Conservation (phyloP, 176 grass and related monocot genomes). For the Ampelocalamus luodianensis region DNA sequence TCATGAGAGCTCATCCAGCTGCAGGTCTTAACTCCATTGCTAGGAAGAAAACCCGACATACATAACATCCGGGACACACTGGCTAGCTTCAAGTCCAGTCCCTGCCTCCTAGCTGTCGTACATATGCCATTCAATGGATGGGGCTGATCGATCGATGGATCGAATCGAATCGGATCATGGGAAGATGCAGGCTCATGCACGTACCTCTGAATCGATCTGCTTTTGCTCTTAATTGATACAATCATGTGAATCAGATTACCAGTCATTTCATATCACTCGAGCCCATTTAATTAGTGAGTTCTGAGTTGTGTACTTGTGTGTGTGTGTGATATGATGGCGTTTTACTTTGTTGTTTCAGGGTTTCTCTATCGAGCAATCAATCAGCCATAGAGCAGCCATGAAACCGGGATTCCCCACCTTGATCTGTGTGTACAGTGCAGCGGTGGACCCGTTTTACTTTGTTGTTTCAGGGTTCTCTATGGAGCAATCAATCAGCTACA, state of each 20-base stretch:
- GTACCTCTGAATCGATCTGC: background rate
- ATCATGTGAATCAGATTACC: background rate
- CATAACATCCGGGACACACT: too few relatives aligned
- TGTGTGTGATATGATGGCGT: background rate
- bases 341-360: background rate
- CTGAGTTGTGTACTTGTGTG: background rate
- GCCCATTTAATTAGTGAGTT: background rate
- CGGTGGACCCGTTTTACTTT: too few relatives aligned
- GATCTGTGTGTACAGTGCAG: too few relatives aligned
- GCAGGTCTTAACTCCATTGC: too few relatives aligned
- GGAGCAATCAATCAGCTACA: too few relatives aligned
- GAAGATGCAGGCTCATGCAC: background rate
- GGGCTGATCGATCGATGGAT: background rate
- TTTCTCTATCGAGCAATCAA: background rate
- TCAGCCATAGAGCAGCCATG: background rate
- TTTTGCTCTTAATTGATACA: background rate
- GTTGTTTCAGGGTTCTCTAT: too few relatives aligned
- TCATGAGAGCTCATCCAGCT: too few relatives aligned
- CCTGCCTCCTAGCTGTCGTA: background rate
- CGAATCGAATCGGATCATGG: background rate
- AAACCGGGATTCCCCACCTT: background rate
- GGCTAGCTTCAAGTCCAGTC: background rate
- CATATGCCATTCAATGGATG: background rate
- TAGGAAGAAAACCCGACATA: too few relatives aligned
- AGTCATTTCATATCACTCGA: background rate